Conservation (phyloP, 2,329 filamentous ascomycete genomes). For the Beauveria medogensis region DNA sequence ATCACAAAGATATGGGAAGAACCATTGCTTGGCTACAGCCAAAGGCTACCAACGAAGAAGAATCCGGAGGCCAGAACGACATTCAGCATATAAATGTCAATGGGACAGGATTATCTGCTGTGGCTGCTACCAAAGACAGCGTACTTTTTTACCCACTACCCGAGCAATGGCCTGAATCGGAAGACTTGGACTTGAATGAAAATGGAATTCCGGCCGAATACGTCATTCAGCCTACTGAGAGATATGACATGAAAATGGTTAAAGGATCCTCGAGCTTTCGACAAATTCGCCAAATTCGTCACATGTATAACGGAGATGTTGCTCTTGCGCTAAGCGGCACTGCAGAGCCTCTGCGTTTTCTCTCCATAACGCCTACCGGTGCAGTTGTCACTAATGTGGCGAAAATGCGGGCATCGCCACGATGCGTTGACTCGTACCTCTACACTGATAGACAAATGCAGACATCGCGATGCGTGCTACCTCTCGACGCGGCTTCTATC, state of each 20-base stretch:
- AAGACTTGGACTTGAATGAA: background rate
- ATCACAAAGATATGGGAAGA: slow-evolving; percentile 18
- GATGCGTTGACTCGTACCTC: slow-evolving; percentile 1
- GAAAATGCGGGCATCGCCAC: slow-evolving; percentile 18
- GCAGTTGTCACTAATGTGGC: slow-evolving; percentile 23
- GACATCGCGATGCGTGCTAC: slow-evolving; percentile 28
- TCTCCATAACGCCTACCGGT: slow-evolving; percentile 32
- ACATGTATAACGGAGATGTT: slow-evolving; percentile 1
- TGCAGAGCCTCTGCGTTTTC: slow-evolving; percentile 29
- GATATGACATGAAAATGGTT: background rate
- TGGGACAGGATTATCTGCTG: slow-evolving; percentile 8
- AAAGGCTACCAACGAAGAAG: background rate
- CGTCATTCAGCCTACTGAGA: background rate
- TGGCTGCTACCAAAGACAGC: slow-evolving; percentile 13
- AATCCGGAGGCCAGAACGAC: slow-evolving; percentile 5
- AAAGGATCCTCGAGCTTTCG: background rate
- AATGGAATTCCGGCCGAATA: background rate
- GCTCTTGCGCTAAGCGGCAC: slow-evolving; percentile 1
- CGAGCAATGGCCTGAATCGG: background rate
- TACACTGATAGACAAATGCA: background rate
- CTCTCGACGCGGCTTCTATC: slow-evolving; percentile 20
- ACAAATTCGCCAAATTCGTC: background rate
- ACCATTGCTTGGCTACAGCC: slow-evolving; percentile 18
- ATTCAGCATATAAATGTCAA: slow-evolving; percentile 14
- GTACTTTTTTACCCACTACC: slow-evolving; percentile 14